Evolutionary conservation across 2,329 filamentous ascomycete species (phyloP), one percentile per base, ranked within the genome.

Genomic region (Colletotrichum paranaense): DNA sequence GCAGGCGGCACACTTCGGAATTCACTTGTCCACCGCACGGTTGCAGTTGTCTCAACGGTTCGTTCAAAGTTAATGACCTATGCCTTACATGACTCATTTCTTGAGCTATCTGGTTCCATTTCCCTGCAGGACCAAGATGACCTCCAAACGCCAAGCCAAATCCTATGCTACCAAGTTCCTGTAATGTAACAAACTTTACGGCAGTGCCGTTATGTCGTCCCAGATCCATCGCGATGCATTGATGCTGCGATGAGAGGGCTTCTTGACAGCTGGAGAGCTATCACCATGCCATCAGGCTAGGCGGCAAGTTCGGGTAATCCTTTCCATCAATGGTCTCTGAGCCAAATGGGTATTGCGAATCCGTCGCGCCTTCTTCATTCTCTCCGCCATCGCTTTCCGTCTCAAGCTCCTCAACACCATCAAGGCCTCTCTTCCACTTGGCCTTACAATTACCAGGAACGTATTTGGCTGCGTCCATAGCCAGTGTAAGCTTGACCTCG

Each of bases 401-500:
- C n/a, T 74, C 77, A 9, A 71, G 64, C 3, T 49, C 75, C 11
- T 42, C 71, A 38, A 62, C 46, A 11, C 65, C 77, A 3, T 71
- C 66, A 9, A 73, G 76, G 65, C 80, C 78, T 57, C 86, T 79
- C 81, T 88, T 88, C 87, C 87, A 89, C 49, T 80, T 79, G 5
- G 79, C 76, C 46, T 83, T 79, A 74, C 87, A 89, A 8, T 82
- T 76, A 7, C 87, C 87, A 1, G 86, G 87, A 5, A 89, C 84
- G 73, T 83, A 88, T 73, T 84, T 81, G 56, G 86, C 87, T 7
- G 84, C 85, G 74, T 90, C 87, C 88, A 90, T 90, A 62, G 81
- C 80, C 32, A 90, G 78, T 58, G 85, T 88, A 84, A 90, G 88
- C 82, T 90, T 90, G 35, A 90, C 83, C 78, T 91, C 89, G 1